Base-by-base conservation (phyloP, 192 early-diverging fungal species). In the Gamsiella multidivaricata region DNA sequence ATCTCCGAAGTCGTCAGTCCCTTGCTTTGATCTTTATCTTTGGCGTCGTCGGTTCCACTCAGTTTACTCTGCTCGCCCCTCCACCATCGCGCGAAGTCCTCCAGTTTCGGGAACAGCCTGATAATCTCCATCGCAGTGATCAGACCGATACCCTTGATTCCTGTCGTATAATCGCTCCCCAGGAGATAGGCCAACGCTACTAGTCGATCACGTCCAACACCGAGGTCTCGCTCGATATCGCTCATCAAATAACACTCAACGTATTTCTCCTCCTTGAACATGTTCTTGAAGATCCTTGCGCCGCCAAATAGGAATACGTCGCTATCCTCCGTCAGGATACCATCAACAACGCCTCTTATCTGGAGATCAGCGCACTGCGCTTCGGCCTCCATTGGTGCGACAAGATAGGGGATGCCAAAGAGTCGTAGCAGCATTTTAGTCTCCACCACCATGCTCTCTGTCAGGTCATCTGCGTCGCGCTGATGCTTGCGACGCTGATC, bases 161-260 rank as follows among this genome's bases (percentile, higher is more conserved):
- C 98, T 15, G 88, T 87, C 0, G 98, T 96, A 71, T 99, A 99
- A 82, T 99, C 98, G 74, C 95, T 98, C n/a, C 96, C 96, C 11
- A 99, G 84, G 17, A 99, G 68, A 54, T 91, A 94, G 20, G 97
- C 95, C 43, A 99, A 66, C 54, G 89, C 84, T 34, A 98, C 90
- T 61, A 98, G 72, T 28, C 89, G 87, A 41, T 90, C 81, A 47
- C 94, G 81, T 34, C 86, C 69, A 39, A 98, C 69, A 10, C 79
- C 80, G 81, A 98, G 84, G 72, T 90, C 86, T 17, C 84, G 70
- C 54, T 85, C 83, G 31, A 99, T 76, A 46, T 88, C 86, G 7
- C 82, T 79, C 56, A 79, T 75, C 7, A 84, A 58, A 75, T 97
- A 99, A 66, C 89, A 88, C 70, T 98, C 95, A 1, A 98, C 95